Percentiles rank a stretch among this genome's conserved stretches.
These are phyloP conservation scores for Plasmopara viticola DNA, from an alignment of 352 stramenopile genomes.

Conservation along the genomic window DNA sequence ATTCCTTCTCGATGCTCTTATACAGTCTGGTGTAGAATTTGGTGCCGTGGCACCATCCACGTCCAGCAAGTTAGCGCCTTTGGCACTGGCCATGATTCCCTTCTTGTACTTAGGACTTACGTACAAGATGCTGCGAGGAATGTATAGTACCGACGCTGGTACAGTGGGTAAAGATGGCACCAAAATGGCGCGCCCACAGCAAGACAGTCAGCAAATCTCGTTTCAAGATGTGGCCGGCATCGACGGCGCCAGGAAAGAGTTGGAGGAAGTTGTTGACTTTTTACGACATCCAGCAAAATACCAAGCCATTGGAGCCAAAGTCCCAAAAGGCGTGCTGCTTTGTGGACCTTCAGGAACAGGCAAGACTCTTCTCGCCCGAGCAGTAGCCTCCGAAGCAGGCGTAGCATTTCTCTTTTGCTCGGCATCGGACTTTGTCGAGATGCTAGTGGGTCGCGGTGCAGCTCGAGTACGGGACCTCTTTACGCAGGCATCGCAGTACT, in stretches of 20 bases:
- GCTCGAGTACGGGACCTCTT: constrained; percentile 92
- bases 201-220: constrained; percentile 40
- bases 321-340: constrained; percentile 91
- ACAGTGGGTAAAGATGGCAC: constrained; percentile 66
- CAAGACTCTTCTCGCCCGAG: constrained; percentile 92
- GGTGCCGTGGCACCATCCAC: constrained; percentile 46
- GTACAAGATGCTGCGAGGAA: constrained; percentile 73
- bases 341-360: constrained; percentile 91
- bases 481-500: constrained; percentile 89
- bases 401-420: constrained; percentile 94
- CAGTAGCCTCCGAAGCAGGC: constrained; percentile 89
- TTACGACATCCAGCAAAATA: constrained; percentile 89
- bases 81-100: constrained; percentile 62
- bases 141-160: constrained; percentile 44
- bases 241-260: constrained; percentile 89
- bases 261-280: constrained; percentile 94
- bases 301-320: constrained; percentile 88
- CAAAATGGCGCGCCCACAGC: constrained; percentile 37
- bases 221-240: constrained; percentile 94
- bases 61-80: constrained; percentile 37
- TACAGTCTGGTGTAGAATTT: constrained; percentile 61
- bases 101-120: constrained; percentile 82
- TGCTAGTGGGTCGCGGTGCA: constrained; percentile 93
- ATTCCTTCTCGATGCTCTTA: constrained; percentile 62
- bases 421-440: constrained; percentile 96